Percentiles rank a stretch among this genome's conserved stretches.
phyloP scores from a whole-genome alignment of 169 alveolate genomes.

The Babesia ovis region DNA sequence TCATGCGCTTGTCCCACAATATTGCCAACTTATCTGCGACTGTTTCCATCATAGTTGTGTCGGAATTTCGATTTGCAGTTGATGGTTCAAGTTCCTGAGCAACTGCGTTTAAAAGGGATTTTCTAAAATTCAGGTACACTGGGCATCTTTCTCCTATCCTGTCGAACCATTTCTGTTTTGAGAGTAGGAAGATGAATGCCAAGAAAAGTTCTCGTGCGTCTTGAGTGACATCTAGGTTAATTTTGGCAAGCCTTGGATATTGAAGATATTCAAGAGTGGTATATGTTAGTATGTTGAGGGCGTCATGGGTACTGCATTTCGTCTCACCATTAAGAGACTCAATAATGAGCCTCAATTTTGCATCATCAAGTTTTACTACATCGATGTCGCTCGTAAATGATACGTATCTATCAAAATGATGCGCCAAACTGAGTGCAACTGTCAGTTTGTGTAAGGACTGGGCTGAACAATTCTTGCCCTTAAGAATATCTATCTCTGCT shows the following conservation, averaged over 20 bases:
- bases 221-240: conserved; percentile 1
- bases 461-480: background rate
- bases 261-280: conserved; percentile 19
- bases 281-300: conserved; percentile 32
- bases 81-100: background rate
- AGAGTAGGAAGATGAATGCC: conserved; percentile 29
- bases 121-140: conserved; percentile 18
- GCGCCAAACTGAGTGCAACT: conserved; percentile 7
- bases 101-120: background rate
- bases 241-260: conserved; percentile 24
- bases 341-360: conserved; percentile 8
- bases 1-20: background rate
- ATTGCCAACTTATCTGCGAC: background rate
- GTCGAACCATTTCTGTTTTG: conserved; percentile 24
- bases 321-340: conserved; percentile 21
- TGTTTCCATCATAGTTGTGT: background rate
- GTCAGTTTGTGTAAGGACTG: conserved; percentile 10
- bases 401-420: background rate
- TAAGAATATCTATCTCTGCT: conserved; percentile 7
- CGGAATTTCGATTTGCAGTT: background rate
- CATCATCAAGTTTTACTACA: conserved; percentile 1
- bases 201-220: conserved; percentile 36
- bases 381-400: background rate
- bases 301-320: conserved; percentile 19
- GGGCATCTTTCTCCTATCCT: conserved; percentile 6